phyloP scores from a whole-genome alignment of 2,329 filamentous ascomycete genomes.

The Pseudogymnoascus sp. region DNA sequence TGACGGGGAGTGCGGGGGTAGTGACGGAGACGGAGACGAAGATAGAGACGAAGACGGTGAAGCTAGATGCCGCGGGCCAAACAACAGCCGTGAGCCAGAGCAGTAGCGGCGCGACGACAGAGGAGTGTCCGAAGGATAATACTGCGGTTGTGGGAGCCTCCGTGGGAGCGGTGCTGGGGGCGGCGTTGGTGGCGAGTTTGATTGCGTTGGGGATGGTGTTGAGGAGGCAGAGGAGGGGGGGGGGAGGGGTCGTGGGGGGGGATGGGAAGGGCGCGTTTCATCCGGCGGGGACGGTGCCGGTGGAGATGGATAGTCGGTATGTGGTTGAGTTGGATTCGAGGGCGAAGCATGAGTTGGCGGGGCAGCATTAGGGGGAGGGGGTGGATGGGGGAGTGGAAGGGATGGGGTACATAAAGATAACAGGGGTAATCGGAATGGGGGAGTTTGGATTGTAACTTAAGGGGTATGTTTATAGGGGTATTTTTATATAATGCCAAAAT shows the following conservation, averaged over 20 bases:
- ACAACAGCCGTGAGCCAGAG: not conserved
- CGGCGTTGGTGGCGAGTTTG: not conserved
- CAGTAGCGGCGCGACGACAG: not conserved
- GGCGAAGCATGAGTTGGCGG: not conserved
- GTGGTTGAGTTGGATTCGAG: not conserved
- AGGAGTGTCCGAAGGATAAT: not conserved
- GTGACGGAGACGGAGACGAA: not conserved
- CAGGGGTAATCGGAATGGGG: not conserved
- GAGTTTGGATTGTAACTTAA: not conserved
- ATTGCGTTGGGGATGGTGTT: not conserved
- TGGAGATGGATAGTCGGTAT: not conserved
- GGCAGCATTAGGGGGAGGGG: not conserved
- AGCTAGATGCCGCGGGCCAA: not conserved
- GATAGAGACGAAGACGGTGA: not conserved
- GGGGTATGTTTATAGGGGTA: too few relatives aligned
- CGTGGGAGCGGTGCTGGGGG: not conserved
- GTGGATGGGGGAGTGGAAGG: not conserved
- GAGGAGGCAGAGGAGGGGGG: not conserved
- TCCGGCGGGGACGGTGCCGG: not conserved
- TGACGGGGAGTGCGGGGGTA: not conserved
- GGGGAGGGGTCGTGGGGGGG: not conserved
- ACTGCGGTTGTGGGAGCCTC: not conserved
- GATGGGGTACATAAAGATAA: not conserved
- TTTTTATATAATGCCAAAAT: not conserved
- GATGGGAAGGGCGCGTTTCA: not conserved